phyloP scores from a whole-genome alignment of 805 yeast genomes.

The Saccharomycopsis vini region DNA sequence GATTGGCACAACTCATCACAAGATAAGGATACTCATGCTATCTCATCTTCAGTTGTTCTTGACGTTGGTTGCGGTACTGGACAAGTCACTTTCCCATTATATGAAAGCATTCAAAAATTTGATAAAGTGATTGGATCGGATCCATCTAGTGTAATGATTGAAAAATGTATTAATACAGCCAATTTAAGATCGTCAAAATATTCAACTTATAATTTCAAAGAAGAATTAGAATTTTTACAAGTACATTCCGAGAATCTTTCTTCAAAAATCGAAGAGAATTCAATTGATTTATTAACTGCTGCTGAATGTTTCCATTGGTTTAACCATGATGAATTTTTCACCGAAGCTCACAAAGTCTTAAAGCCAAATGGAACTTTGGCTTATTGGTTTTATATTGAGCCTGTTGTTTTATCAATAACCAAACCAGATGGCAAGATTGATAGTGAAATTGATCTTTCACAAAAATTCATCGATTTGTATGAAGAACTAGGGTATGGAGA shows the following conservation, averaged over 20 bases:
- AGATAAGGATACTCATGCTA: too few relatives aligned
- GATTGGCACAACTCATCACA: constrained; percentile 30
- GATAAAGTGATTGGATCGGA: constrained; percentile 55
- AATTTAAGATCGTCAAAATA: not conserved
- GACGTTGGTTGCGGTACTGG: constrained; percentile 85
- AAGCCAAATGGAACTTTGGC: constrained; percentile 61
- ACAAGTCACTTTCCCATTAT: constrained; percentile 50
- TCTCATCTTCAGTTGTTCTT: constrained; percentile 36
- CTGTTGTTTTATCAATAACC: constrained; percentile 37
- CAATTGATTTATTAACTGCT: constrained; percentile 61
- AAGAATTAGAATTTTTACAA: constrained; percentile 1
- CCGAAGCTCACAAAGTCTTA: constrained; percentile 40
- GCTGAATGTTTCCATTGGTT: constrained; percentile 91
- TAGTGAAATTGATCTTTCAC: constrained; percentile 15
- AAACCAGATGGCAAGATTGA: constrained; percentile 33
- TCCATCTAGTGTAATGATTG: constrained; percentile 48
- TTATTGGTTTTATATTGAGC: constrained; percentile 75
- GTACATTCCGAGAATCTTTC: constrained; percentile 22
- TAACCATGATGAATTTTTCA: constrained; percentile 44
- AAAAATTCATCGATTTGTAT: constrained; percentile 37
- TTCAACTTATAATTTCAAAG: not conserved
- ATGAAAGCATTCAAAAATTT: constrained; percentile 27
- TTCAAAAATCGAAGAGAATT: constrained; percentile 25
- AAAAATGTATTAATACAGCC: constrained; percentile 19
- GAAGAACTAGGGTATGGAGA: constrained; percentile 38